Conservation (phyloP, 2,329 filamentous ascomycete genomes). For the Camillea tinctor region DNA sequence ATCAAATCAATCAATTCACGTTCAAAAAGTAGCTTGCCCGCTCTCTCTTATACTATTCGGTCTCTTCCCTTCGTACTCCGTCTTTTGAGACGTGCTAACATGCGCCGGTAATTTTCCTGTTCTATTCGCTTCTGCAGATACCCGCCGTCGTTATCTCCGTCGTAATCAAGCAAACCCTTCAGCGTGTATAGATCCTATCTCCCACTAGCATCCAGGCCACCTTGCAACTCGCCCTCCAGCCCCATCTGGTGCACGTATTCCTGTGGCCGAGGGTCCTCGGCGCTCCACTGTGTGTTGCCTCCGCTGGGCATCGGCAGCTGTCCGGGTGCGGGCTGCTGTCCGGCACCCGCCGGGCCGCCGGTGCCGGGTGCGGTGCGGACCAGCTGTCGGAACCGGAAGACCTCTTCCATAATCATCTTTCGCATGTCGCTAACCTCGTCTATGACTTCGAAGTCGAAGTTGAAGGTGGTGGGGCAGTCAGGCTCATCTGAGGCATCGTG, state of each 20-base stretch:
- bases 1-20: too few species aligned
- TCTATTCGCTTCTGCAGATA: constrained; percentile 5
- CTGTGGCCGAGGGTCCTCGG: constrained; percentile 60
- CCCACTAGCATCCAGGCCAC: constrained; percentile 53
- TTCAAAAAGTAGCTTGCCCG: too few species aligned
- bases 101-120: background rate
- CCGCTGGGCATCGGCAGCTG: constrained; percentile 54
- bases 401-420: constrained; percentile 95
- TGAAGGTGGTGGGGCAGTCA: constrained; percentile 87
- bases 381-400: constrained; percentile 74
- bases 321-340: constrained; percentile 37
- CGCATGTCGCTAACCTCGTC: constrained; percentile 96
- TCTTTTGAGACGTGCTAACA: background rate
- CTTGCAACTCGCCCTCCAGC: constrained; percentile 59
- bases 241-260: constrained; percentile 51
- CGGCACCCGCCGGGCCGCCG: constrained; percentile 31
- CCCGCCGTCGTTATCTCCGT: background rate
- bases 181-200: constrained; percentile 20
- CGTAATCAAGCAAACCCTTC: background rate
- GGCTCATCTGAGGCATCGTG: constrained; percentile 97
- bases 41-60: background rate
- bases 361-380: constrained; percentile 52
- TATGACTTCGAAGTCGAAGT: constrained; percentile 98
- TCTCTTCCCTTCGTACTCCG: background rate
- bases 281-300: constrained; percentile 52